These are phyloP conservation scores for Trypanosoma brucei DNA, from an alignment of 208 protist species.

Conservation along the genomic window DNA sequence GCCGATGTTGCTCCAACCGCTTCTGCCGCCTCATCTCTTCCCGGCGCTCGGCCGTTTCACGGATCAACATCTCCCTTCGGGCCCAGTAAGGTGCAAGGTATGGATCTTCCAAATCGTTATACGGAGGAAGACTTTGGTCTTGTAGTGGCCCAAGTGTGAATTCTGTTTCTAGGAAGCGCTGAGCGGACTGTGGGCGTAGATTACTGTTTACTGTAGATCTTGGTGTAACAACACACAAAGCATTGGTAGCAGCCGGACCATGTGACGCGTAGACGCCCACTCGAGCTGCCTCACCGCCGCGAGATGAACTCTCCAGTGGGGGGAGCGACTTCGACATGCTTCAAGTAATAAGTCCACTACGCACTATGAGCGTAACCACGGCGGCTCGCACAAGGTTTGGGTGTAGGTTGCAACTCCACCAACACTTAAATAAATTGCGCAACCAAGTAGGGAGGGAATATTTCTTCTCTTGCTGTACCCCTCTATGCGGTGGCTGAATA, in stretches of 20 bases:
- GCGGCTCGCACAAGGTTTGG: too few relatives aligned
- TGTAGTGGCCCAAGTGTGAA: constrained; percentile 70
- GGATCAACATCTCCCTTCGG: constrained; percentile 56
- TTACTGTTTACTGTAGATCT: background rate
- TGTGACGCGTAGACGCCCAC: background rate
- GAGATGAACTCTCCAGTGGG: background rate
- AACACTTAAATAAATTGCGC: too few relatives aligned
- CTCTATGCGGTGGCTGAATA: too few relatives aligned
- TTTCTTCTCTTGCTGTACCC: too few relatives aligned
- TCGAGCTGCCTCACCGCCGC: background rate
- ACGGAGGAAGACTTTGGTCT: constrained; percentile 60
- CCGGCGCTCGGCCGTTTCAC: constrained; percentile 38
- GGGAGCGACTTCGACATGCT: background rate
- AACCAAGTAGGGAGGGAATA: too few relatives aligned
- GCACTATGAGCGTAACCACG: background rate
- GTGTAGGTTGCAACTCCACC: too few relatives aligned
- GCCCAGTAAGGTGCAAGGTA: constrained; percentile 73
- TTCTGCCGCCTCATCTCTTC: constrained; percentile 38
- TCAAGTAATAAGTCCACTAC: background rate
- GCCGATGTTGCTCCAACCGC: constrained; percentile 36
- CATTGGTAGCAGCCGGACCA: background rate
- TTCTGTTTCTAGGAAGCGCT: constrained; percentile 34
- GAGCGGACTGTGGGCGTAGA: background rate
- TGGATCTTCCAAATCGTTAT: constrained; percentile 84
- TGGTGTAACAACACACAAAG: background rate